Evolutionary conservation across 2,329 filamentous ascomycete species (phyloP), one percentile per base, ranked within the genome.

Genomic region (Stemphylium vesicarium): DNA sequence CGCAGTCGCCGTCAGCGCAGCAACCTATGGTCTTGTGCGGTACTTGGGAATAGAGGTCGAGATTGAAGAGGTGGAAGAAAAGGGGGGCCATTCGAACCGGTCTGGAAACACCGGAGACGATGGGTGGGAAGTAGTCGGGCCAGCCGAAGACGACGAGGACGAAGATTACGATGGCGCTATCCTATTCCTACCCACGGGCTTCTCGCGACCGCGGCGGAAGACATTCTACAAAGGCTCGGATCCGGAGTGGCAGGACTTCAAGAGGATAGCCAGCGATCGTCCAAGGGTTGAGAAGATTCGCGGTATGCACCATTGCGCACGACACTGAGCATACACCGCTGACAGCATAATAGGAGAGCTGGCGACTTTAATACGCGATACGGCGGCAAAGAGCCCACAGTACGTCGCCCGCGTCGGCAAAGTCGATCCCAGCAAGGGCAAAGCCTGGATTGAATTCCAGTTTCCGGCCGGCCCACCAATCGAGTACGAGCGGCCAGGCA

Each of bases 161-260:
- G 63, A 66, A 1, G 70, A 71, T 4, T 63, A 68, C 8, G 61
- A 62, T 20, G 64, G 72, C n/a, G 63, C 57, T 31, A 52, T 76
- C 12, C 55, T 79, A 13, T 84, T 84, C 69, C 76, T 84, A 24
- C 80, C 81, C 18, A 70, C 82, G 20, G 79, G 79, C 5, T 77
- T 78, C 61, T 72, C 79, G n/a, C 76, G 69, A 44, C 72, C 76
- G 52, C 31, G 18, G 12, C 77, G 75, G 4, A 64, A 68, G 32
- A 75, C 70, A 3, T 81, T 71, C 53, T 83, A 82, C 69, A 79
- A 75, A 62, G 79, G 78, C 20, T 78, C 76, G n/a, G 81, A 83
- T 72, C 80, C 81, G 3, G 81, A 83, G 59, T 83, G 81, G 81
- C 77, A 82, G 63, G 79, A 79, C 48, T 83, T 81, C 50, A 68